A percentile compares a stretch with the other conserved stretches of the same genome.
Conservation (phyloP, 805 yeast genomes). For the Candida ponderosae region DNA sequence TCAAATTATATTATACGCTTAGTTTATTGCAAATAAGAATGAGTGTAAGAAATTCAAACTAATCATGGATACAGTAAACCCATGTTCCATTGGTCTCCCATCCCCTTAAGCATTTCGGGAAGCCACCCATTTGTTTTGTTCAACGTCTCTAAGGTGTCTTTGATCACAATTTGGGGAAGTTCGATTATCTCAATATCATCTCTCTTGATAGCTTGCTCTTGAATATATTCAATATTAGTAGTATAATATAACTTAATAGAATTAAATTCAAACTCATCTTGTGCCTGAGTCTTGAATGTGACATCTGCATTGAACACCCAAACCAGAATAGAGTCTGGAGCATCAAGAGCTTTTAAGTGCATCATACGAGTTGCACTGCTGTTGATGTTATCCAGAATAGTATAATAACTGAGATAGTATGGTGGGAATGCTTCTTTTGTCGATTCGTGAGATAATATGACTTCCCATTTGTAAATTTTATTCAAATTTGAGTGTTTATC, state of each 20-base stretch:
- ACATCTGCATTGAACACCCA: constrained; percentile 48
- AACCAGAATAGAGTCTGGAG: constrained; percentile 15
- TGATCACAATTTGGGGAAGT: constrained; percentile 24
- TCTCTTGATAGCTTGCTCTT: constrained; percentile 20
- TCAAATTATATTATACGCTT: background rate
- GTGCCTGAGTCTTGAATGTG: constrained; percentile 9
- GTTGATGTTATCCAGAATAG: constrained; percentile 34
- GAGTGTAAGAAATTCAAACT: too few relatives aligned
- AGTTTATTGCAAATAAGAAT: background rate
- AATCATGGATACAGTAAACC: constrained; percentile 2
- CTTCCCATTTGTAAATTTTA: constrained; percentile 51
- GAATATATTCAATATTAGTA: constrained; percentile 19
- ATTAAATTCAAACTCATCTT: constrained; percentile 10
- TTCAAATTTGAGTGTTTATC: constrained; percentile 24
- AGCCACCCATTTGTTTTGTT: constrained; percentile 20
- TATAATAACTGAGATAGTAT: constrained; percentile 27
- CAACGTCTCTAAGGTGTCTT: constrained; percentile 22
- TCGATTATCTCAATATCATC: constrained; percentile 33
- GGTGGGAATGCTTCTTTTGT: constrained; percentile 27
- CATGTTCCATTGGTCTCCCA: constrained; percentile 17
- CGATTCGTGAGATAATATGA: constrained; percentile 22
- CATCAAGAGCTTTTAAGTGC: constrained; percentile 15
- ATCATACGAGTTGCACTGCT: constrained; percentile 33
- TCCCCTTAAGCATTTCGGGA: constrained; percentile 22
- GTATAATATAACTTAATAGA: constrained; percentile 41